A percentile compares a stretch with the other conserved stretches of the same genome.
These are phyloP conservation scores for Aspergillus leporis DNA, from an alignment of 495 filamentous ascomycete species.

Conservation along the genomic window DNA sequence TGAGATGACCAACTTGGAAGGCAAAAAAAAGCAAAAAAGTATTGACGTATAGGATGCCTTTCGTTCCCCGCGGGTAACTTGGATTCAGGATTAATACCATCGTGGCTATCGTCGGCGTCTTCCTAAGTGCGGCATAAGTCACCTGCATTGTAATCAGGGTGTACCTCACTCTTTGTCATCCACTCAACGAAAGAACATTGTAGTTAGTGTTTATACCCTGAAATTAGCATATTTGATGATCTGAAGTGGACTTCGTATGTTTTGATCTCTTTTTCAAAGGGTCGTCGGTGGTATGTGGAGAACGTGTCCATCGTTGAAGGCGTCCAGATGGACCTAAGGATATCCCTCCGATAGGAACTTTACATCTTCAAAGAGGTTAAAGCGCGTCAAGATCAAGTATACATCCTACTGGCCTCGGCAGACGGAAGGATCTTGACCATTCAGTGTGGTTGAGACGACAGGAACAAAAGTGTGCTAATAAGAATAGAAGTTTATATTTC, in stretches of 20 bases:
- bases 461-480: neutral
- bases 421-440: neutral
- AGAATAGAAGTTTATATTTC: neutral
- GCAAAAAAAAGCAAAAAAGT: neutral
- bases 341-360: too few relatives aligned
- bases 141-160: neutral
- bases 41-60: neutral
- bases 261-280: neutral
- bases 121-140: neutral
- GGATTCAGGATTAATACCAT: slow-evolving; percentile 6
- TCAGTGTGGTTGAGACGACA: neutral
- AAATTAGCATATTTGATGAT: too few relatives aligned
- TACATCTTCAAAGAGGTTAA: neutral
- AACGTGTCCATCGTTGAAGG: too few relatives aligned
- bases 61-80: slow-evolving; percentile 24
- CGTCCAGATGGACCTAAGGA: too few relatives aligned
- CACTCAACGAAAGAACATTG: neutral
- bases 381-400: neutral
- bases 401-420: neutral
- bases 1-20: neutral
- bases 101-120: slow-evolving; percentile 14
- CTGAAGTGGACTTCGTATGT: neutral
- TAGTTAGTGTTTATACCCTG: neutral
- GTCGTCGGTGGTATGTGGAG: neutral
- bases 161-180: neutral